phyloP scores from a whole-genome alignment of 768 basidiomycete species.

The Termitomyces sp. region DNA sequence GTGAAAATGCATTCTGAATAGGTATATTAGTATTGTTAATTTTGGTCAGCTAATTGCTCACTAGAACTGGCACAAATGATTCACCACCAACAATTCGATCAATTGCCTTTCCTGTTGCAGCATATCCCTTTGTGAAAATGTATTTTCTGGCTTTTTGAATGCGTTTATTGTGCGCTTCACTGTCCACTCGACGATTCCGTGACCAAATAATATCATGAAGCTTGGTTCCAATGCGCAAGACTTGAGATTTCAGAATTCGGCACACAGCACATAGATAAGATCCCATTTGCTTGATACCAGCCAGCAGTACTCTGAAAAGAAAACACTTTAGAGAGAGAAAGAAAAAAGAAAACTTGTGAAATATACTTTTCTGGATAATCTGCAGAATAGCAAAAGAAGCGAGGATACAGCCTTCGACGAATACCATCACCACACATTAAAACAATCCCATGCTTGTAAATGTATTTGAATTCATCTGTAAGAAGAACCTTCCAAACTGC shows the following conservation, averaged over 20 bases:
- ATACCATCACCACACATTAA: neutral
- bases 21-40: neutral
- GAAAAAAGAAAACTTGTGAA: neutral
- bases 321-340: no score
- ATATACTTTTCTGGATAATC: neutral
- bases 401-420: neutral
- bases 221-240: neutral
- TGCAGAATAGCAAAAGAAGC: neutral
- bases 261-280: neutral
- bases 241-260: neutral
- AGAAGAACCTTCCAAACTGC: neutral
- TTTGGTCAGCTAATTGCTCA: neutral
- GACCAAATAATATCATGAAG: neutral
- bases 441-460: neutral
- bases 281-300: neutral
- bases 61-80: neutral
- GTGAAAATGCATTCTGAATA: neutral
- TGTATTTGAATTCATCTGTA: neutral
- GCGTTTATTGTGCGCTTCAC: neutral
- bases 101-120: neutral
- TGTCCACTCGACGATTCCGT: neutral
- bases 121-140: neutral
- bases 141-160: neutral
- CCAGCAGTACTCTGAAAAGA: neutral
- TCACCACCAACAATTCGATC: neutral